A percentile compares a stretch with the other conserved stretches of the same genome.
Conservation (phyloP, 23 red algal species). For the Agarophyton chilense region DNA sequence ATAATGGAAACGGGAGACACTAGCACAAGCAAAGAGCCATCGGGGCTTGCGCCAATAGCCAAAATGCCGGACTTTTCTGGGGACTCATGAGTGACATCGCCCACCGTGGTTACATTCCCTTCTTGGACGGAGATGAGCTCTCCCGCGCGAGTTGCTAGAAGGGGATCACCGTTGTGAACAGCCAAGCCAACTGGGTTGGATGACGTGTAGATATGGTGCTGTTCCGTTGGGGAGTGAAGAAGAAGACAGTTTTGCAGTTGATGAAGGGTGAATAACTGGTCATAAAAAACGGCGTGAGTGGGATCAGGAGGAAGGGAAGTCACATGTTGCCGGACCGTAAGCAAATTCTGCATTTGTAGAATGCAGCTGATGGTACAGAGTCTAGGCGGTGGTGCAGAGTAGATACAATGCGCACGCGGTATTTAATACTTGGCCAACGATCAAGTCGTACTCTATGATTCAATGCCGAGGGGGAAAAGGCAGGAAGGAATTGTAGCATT, state of each 20-base stretch:
- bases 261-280: neutral
- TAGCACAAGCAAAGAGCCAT: slow-evolving; percentile 21
- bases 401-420: too few species aligned
- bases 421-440: too few species aligned
- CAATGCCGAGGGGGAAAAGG: too few species aligned
- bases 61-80: slow-evolving; percentile 24
- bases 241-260: neutral
- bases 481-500: too few species aligned
- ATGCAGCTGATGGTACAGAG: neutral
- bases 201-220: neutral
- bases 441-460: too few species aligned
- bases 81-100: slow-evolving; percentile 11
- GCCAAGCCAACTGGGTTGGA: neutral
- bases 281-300: neutral
- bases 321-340: neutral
- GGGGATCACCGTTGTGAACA: neutral
- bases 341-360: neutral
- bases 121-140: slow-evolving; percentile 1
- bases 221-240: neutral
- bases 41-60: slow-evolving; percentile 12
- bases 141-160: slow-evolving; percentile 11
- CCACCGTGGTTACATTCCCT: neutral
- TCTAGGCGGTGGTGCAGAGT: too few species aligned
- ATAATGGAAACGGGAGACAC: slow-evolving; percentile 53
- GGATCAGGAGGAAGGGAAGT: neutral